These are phyloP conservation scores for Ensete glaucum DNA, from an alignment of 176 grass and related monocot species.

Conservation along the genomic window DNA sequence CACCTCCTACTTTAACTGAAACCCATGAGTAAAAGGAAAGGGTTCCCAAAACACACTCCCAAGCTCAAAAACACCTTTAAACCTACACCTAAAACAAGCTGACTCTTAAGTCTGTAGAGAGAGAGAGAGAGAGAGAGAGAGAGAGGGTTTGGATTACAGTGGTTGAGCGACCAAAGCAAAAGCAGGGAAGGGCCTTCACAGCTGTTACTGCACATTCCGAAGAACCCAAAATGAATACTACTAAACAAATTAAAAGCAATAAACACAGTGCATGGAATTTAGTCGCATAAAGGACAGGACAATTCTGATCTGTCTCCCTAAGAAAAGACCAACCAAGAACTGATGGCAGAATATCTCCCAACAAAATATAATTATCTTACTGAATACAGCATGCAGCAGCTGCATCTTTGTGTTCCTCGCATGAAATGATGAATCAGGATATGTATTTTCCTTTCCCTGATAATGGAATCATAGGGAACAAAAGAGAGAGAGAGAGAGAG, in stretches of 20 bases:
- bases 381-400: not conserved
- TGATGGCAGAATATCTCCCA: not conserved
- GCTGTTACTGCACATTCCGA: not conserved
- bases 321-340: constrained; percentile 8
- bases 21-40: constrained; percentile 5
- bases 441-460: constrained; percentile 5
- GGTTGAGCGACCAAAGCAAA: constrained; percentile 22
- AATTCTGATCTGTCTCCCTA: constrained; percentile 16
- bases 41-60: not conserved
- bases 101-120: constrained; percentile 1
- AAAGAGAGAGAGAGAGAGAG: not conserved
- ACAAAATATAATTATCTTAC: not conserved
- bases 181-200: not conserved
- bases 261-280: not conserved
- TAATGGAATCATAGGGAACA: not conserved
- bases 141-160: not conserved
- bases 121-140: constrained; percentile 30
- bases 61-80: not conserved
- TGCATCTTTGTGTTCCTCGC: not conserved
- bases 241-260: not conserved
- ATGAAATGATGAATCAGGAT: constrained; percentile 17
- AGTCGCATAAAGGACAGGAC: not conserved
- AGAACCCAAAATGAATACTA: too few species aligned
- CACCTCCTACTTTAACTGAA: constrained; percentile 43
- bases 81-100: not conserved